Conservation (phyloP, 352 stramenopile species). For the Phytopythium helicoides region DNA sequence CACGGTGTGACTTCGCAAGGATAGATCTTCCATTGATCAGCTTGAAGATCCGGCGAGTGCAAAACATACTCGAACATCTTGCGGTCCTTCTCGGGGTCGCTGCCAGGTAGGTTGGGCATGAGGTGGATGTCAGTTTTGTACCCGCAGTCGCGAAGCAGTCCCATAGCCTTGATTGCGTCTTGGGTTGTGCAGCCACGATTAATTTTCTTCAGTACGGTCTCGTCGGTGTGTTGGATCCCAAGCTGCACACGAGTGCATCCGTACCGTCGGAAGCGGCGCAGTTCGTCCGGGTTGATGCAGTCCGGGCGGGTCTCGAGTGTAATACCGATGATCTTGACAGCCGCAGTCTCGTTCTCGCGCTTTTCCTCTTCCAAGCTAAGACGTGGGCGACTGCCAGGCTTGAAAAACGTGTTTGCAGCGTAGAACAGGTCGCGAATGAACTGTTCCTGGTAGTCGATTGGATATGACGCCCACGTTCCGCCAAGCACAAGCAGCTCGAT, state of each 20-base stretch:
- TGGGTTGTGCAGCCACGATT: slow-evolving; percentile 84
- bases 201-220: slow-evolving; percentile 89
- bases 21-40: slow-evolving; percentile 96
- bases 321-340: slow-evolving; percentile 90
- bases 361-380: slow-evolving; percentile 87
- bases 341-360: slow-evolving; percentile 78
- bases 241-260: slow-evolving; percentile 89
- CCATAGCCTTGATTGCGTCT: slow-evolving; percentile 73
- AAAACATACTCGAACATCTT: slow-evolving; percentile 92
- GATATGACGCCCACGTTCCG: slow-evolving; percentile 92
- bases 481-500: slow-evolving; percentile 91
- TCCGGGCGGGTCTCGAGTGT: slow-evolving; percentile 90
- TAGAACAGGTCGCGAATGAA: slow-evolving; percentile 93
- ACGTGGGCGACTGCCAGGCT: slow-evolving; percentile 63
- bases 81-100: slow-evolving; percentile 75
- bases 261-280: slow-evolving; percentile 80
- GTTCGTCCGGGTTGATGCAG: slow-evolving; percentile 88
- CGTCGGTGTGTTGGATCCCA: slow-evolving; percentile 92
- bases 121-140: slow-evolving; percentile 94
- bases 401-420: slow-evolving; percentile 91
- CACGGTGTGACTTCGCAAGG: slow-evolving; percentile 91
- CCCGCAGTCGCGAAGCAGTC: slow-evolving; percentile 89
- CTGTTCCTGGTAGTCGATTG: slow-evolving; percentile 86
- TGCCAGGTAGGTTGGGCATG: slow-evolving; percentile 92
- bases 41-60: slow-evolving; percentile 85